These are phyloP conservation scores for Pichia sp. DNA, from an alignment of 1,139 yeast genomes.

Conservation along the genomic window DNA sequence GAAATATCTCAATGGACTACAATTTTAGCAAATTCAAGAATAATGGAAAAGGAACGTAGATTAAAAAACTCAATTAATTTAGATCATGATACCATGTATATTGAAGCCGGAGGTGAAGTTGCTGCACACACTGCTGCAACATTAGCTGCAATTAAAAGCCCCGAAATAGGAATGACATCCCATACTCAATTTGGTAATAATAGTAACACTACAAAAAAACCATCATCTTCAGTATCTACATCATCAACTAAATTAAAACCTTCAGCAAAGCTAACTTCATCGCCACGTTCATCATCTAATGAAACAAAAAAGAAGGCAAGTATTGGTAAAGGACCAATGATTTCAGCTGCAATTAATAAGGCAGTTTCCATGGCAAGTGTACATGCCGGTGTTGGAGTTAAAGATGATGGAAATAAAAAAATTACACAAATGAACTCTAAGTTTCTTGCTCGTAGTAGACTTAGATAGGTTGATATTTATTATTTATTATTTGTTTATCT, in stretches of 20 bases:
- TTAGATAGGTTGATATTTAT: constrained; percentile 2
- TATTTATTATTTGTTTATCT: too few relatives aligned
- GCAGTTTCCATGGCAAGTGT: constrained; percentile 22
- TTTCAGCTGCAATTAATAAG: constrained; percentile 28
- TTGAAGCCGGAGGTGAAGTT: constrained; percentile 1
- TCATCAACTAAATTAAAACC: not conserved
- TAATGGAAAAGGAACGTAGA: constrained; percentile 40
- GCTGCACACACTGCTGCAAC: constrained; percentile 28
- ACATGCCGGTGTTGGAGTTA: constrained; percentile 14
- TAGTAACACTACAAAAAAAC: not conserved
- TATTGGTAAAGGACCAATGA: constrained; percentile 23
- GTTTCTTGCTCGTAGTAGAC: constrained; percentile 47
- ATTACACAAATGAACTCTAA: constrained; percentile 54
- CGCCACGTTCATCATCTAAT: not conserved
- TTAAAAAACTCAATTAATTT: constrained; percentile 25
- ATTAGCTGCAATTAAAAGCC: constrained; percentile 19
- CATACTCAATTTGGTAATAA: not conserved
- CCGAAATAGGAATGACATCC: not conserved
- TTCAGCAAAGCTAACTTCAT: not conserved
- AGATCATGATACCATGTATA: constrained; percentile 28
- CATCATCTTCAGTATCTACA: not conserved
- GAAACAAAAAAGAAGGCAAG: not conserved
- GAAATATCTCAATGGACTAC: constrained; percentile 55
- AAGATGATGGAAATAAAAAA: constrained; percentile 16
- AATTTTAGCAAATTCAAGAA: constrained; percentile 43